phyloP scores from a whole-genome alignment of 129 eudicot genomes.

The Artemisia tridentata region DNA sequence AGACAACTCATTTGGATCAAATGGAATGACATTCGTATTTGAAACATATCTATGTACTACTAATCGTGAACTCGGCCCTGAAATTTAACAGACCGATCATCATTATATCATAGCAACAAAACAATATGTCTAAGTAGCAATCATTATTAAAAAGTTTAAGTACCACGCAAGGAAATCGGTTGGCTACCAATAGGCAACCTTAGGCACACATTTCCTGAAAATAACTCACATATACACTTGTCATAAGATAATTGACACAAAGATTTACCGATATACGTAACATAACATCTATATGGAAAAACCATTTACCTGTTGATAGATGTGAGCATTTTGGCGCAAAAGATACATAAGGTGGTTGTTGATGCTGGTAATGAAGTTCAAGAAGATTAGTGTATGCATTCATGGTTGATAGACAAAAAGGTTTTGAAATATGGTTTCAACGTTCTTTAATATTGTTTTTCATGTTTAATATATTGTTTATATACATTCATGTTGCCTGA shows the following conservation, averaged over 20 bases:
- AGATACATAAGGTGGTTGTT: background rate
- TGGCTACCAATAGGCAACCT: conserved; percentile 10
- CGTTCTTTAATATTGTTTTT: background rate
- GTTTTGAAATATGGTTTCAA: background rate
- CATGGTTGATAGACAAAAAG: conserved; percentile 5
- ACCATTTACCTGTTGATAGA: conserved; percentile 13
- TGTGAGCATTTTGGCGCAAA: conserved; percentile 22
- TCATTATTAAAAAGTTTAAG: background rate
- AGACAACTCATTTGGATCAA: conserved; percentile 17
- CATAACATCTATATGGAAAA: background rate
- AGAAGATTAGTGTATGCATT: conserved; percentile 18
- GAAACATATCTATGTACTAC: conserved; percentile 32
- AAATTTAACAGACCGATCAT: background rate
- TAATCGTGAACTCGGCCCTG: conserved; percentile 34
- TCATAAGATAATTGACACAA: background rate
- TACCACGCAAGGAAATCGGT: conserved; percentile 15
- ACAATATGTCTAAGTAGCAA: background rate
- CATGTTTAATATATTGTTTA: background rate
- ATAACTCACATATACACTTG: background rate
- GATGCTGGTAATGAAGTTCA: conserved; percentile 12
- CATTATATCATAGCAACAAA: background rate
- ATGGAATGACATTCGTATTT: conserved; percentile 26
- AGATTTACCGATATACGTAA: background rate
- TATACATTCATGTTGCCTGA: background rate
- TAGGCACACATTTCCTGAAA: conserved; percentile 21